phyloP scores from a whole-genome alignment of 306 rosid genomes.

The Geum urbanum region DNA sequence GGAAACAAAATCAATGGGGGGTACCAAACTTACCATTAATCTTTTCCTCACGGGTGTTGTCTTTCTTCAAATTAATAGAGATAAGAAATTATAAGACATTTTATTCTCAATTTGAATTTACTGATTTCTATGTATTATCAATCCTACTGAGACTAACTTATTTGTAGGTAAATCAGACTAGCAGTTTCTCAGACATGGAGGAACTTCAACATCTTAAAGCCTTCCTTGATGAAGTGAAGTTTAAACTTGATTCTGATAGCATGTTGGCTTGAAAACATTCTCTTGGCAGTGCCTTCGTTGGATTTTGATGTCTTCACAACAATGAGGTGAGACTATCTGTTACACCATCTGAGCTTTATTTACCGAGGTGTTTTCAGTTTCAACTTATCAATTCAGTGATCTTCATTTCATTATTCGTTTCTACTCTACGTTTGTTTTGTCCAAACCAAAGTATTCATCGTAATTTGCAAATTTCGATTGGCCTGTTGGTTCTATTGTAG shows the following conservation, averaged over 20 bases:
- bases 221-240: conserved; percentile 14
- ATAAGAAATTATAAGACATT: neutral
- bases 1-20: too few species aligned
- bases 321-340: neutral
- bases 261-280: neutral
- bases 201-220: conserved; percentile 14
- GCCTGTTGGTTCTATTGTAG: too few species aligned
- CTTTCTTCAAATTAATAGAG: too few species aligned
- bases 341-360: neutral
- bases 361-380: too few species aligned
- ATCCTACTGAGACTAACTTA: neutral
- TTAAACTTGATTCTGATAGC: conserved; percentile 4
- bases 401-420: too few species aligned
- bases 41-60: too few species aligned
- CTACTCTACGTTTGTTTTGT: too few species aligned
- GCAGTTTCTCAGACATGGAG: conserved; percentile 13
- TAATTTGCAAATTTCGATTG: too few species aligned
- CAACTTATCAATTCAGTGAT: too few species aligned
- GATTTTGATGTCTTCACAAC: neutral
- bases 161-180: neutral
- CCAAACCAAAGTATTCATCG: too few species aligned
- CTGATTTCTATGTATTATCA: neutral
- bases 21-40: too few species aligned
- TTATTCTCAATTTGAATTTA: neutral
- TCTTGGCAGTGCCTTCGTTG: neutral